phyloP scores from a whole-genome alignment of 306 rosid species.

The Sesbania bispinosa region DNA sequence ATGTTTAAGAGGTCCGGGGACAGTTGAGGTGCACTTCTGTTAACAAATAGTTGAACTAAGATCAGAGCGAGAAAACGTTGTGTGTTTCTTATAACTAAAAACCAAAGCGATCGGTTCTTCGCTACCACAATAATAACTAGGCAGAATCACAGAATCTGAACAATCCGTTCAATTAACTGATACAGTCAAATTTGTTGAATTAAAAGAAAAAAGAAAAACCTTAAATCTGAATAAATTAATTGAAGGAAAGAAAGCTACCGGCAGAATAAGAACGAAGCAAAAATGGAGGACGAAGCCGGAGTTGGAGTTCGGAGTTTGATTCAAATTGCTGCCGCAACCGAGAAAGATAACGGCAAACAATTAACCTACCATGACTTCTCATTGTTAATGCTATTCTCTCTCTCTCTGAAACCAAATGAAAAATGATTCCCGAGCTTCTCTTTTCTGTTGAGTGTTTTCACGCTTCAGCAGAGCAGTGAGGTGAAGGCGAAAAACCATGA shows the following conservation, averaged over 20 bases:
- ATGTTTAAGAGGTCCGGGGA: slow-evolving; percentile 57
- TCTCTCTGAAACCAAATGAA: background rate
- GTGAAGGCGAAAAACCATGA: background rate
- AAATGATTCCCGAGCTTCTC: too few relatives aligned
- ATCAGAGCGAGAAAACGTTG: background rate
- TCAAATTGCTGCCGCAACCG: slow-evolving; percentile 6
- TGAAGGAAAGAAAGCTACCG: slow-evolving; percentile 33
- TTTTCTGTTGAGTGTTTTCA: too few relatives aligned
- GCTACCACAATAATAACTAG: background rate
- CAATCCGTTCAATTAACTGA: background rate
- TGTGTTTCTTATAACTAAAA: background rate
- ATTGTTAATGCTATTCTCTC: slow-evolving; percentile 9
- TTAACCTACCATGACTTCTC: slow-evolving; percentile 22
- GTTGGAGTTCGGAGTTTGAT: background rate
- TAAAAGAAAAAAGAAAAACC: background rate
- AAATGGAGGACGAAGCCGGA: slow-evolving; percentile 9
- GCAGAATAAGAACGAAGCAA: slow-evolving; percentile 41
- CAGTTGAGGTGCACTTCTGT: slow-evolving; percentile 54
- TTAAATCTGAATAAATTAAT: background rate
- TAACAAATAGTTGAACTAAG: background rate
- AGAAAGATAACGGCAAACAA: slow-evolving; percentile 26
- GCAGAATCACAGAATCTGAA: background rate
- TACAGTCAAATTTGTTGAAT: background rate
- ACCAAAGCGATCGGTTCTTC: background rate
- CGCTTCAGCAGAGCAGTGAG: background rate